Evolutionary conservation across 257 asterid genomes (phyloP).

Genomic region (Gynochthodes officinalis): DNA sequence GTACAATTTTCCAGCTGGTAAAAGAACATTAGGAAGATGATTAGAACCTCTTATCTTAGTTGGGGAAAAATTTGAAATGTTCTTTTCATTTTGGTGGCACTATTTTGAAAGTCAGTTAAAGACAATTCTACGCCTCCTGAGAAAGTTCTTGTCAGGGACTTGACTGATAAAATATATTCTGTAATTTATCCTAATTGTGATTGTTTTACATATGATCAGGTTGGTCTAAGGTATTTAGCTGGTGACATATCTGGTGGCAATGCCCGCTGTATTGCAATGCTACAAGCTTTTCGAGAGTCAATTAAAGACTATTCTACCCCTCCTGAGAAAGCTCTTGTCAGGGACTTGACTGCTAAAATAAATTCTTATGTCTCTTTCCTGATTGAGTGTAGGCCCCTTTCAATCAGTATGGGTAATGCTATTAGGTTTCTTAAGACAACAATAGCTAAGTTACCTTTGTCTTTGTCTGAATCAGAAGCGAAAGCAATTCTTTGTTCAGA

Average conservation of each 20-base stretch:
- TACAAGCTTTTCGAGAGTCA: slow-evolving; percentile 77
- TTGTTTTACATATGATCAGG: slow-evolving; percentile 47
- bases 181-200: not conserved
- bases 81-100: not conserved
- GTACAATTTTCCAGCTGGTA: not conserved
- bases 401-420: slow-evolving; percentile 90
- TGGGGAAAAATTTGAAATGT: not conserved
- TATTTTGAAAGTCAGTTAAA: slow-evolving; percentile 68
- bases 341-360: slow-evolving; percentile 75
- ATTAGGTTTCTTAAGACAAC: slow-evolving; percentile 74
- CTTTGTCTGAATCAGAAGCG: slow-evolving; percentile 76
- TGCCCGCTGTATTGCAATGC: slow-evolving; percentile 94
- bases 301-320: slow-evolving; percentile 77
- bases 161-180: slow-evolving; percentile 55
- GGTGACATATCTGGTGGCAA: slow-evolving; percentile 93
- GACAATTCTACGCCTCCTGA: slow-evolving; percentile 78
- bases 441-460: slow-evolving; percentile 53
- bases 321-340: slow-evolving; percentile 63
- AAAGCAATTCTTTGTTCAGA: slow-evolving; percentile 60
- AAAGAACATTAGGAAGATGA: not conserved
- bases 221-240: slow-evolving; percentile 74
- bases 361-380: slow-evolving; percentile 63
- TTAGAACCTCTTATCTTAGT: not conserved
- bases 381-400: slow-evolving; percentile 86
- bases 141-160: slow-evolving; percentile 74